These are phyloP conservation scores for Aspergillus awamori DNA, from an alignment of 2,329 filamentous ascomycete species.

Conservation along the genomic window DNA sequence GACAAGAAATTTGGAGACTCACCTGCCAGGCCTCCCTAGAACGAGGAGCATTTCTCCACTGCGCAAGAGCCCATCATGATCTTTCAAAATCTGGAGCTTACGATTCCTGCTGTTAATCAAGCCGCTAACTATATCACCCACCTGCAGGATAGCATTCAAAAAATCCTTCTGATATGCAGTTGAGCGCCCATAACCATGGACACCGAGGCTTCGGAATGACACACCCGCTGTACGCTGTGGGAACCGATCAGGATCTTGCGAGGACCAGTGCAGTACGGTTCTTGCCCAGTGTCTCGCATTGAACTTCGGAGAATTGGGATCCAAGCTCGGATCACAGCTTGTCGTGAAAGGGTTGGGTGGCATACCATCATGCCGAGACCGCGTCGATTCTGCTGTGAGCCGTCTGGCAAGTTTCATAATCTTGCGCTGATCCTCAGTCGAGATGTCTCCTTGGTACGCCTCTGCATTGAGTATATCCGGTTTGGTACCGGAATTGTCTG, in stretches of 20 bases:
- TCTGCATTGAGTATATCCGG: neutral
- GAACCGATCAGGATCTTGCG: neutral
- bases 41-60: constrained; percentile 54
- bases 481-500: neutral
- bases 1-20: neutral
- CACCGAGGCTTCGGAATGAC: constrained; percentile 44
- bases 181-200: constrained; percentile 42
- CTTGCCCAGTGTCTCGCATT: constrained; percentile 7
- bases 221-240: constrained; percentile 31
- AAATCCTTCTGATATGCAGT: constrained; percentile 37
- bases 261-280: neutral
- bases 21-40: constrained; percentile 44
- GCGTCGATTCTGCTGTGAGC: neutral
- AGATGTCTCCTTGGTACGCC: neutral
- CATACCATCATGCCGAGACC: neutral
- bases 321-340: neutral
- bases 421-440: neutral
- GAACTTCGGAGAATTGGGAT: constrained; percentile 11
- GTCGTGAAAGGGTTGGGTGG: constrained; percentile 8
- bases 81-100: constrained; percentile 57
- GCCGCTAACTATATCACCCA: neutral
- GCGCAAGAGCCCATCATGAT: constrained; percentile 60
- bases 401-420: constrained; percentile 4
- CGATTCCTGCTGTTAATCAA: neutral
- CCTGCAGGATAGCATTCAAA: neutral